A percentile compares a stretch with the other conserved stretches of the same genome.
phyloP scores from a whole-genome alignment of 352 stramenopile genomes.

The Aphanomyces invadans region DNA sequence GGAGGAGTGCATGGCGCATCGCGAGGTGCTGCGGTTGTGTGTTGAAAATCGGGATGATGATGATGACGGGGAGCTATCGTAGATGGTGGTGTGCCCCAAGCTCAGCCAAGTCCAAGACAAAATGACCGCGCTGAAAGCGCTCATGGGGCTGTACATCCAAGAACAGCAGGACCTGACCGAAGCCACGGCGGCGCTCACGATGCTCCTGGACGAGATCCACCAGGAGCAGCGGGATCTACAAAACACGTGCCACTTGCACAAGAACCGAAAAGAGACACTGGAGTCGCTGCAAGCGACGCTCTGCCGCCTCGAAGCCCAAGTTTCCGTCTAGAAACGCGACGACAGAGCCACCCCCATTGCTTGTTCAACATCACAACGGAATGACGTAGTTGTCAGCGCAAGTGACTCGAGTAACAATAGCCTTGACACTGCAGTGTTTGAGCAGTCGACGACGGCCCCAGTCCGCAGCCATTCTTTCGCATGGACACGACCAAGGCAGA shows the following conservation, averaged over 20 bases:
- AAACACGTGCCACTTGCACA: conserved; percentile 3
- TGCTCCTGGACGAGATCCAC: conserved; percentile 5
- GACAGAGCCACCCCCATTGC: neutral
- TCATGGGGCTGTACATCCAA: conserved; percentile 12
- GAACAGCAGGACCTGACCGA: conserved; percentile 20
- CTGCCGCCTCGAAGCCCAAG: neutral
- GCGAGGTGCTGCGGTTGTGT: neutral
- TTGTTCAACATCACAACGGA: too few species aligned
- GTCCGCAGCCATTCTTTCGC: too few species aligned
- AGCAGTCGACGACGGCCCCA: too few species aligned
- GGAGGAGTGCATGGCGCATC: conserved; percentile 21
- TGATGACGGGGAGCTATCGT: too few species aligned
- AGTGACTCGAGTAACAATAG: neutral
- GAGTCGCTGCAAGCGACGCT: neutral
- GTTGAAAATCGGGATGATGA: too few species aligned
- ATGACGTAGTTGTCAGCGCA: neutral
- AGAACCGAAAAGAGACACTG: neutral
- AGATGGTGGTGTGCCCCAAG: conserved; percentile 24
- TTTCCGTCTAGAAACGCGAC: neutral
- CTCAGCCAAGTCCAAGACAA: conserved; percentile 15
- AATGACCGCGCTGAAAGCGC: conserved; percentile 17
- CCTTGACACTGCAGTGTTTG: too few species aligned
- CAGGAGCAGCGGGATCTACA: conserved; percentile 4
- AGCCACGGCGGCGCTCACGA: neutral
- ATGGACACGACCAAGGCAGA: too few species aligned